phyloP scores from a whole-genome alignment of 345 rosid species.

The Moringa oleifera region DNA sequence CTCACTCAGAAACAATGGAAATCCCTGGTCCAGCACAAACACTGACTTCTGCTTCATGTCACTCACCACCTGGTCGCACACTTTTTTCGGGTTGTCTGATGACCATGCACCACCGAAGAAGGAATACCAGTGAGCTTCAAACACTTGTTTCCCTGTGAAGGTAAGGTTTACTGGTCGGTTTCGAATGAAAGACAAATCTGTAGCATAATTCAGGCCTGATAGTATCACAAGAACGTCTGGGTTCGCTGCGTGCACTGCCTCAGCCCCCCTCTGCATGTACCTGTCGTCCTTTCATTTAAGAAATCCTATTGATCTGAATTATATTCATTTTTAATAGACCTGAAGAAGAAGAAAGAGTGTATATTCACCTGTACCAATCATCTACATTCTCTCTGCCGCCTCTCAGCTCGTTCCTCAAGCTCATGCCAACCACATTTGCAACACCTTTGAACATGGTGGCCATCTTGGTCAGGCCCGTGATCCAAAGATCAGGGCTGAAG shows the following conservation, averaged over 20 bases:
- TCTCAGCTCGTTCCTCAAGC: constrained; percentile 86
- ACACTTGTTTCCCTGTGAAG: constrained; percentile 56
- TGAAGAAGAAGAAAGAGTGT: too few species aligned
- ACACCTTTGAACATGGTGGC: constrained; percentile 62
- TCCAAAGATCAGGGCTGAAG: constrained; percentile 68
- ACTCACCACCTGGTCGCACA: constrained; percentile 52
- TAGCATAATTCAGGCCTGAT: constrained; percentile 76
- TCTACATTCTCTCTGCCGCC: constrained; percentile 66
- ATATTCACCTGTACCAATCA: constrained; percentile 78
- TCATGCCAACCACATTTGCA: constrained; percentile 69
- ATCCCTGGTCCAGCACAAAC: constrained; percentile 47
- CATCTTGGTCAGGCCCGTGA: constrained; percentile 55
- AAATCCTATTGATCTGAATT: too few species aligned
- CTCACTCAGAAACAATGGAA: constrained; percentile 67
- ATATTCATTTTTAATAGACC: too few species aligned
- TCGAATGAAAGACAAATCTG: constrained; percentile 56
- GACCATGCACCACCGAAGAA: constrained; percentile 68
- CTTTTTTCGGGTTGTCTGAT: constrained; percentile 54
- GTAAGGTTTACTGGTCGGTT: constrained; percentile 42
- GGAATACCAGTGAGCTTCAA: constrained; percentile 81
- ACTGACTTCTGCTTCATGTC: constrained; percentile 50
- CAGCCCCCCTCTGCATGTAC: constrained; percentile 88
- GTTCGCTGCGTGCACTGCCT: constrained; percentile 80
- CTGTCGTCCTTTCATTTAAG: constrained; percentile 19
- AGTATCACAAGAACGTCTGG: constrained; percentile 85